phyloP scores from a whole-genome alignment of 139 green algal genomes.

The Chlamydomonas sp. region DNA sequence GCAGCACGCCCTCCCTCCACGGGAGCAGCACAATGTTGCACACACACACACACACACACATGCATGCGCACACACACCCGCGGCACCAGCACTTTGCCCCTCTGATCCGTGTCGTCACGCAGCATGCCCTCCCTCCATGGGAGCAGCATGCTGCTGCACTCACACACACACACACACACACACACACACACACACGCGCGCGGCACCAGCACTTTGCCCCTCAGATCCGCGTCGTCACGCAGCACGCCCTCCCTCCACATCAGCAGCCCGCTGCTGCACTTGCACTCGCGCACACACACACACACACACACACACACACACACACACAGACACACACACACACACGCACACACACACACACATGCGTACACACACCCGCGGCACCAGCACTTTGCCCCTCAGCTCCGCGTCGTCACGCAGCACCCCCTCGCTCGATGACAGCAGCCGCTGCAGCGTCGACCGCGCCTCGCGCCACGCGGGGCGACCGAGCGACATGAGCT shows the following conservation, averaged over 20 bases:
- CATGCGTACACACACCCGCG: background rate
- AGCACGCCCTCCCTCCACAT: too few species aligned
- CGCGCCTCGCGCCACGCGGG: constrained; percentile 64
- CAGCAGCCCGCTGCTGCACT: too few species aligned
- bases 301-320: constrained; percentile 3
- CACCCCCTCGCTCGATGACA: constrained; percentile 39
- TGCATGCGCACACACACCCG: background rate
- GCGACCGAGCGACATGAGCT: constrained; percentile 72
- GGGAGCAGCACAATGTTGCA: too few species aligned
- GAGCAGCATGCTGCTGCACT: too few species aligned
- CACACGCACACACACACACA: background rate
- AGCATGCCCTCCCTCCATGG: too few species aligned
- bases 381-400: background rate
- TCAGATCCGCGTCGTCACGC: too few species aligned
- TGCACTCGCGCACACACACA: background rate
- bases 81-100: too few species aligned
- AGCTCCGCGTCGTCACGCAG: constrained; percentile 52
- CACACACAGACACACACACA: background rate
- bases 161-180: constrained; percentile 1
- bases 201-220: too few species aligned
- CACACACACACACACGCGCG: too few species aligned
- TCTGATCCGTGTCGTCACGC: too few species aligned
- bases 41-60: constrained; percentile 1
- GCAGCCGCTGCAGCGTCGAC: constrained; percentile 44
- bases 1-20: too few species aligned